Percentiles rank a stretch among this genome's conserved stretches.
phyloP scores from a whole-genome alignment of 2,329 filamentous ascomycete genomes.

The Fusarium denticulatum region DNA sequence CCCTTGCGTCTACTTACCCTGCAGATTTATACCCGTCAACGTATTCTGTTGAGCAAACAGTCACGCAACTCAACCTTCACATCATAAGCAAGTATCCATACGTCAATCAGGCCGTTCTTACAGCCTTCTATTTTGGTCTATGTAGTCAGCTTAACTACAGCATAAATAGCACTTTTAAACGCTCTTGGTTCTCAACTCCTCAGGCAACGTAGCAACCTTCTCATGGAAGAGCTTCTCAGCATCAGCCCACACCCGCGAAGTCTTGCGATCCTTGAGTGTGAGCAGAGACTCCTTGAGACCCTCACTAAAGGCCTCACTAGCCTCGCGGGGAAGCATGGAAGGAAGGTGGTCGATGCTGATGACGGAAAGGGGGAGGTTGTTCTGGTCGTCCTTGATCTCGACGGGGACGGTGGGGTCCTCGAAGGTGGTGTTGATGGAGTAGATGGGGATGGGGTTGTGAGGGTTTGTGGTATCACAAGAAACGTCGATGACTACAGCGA shows the following conservation, averaged over 20 bases:
- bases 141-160: constrained; percentile 8
- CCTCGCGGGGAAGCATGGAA: constrained; percentile 84
- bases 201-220: constrained; percentile 66
- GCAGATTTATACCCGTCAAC: neutral
- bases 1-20: neutral
- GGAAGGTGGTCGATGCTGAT: constrained; percentile 91
- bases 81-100: neutral
- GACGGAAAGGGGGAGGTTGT: constrained; percentile 72
- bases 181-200: constrained; percentile 38
- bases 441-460: constrained; percentile 79
- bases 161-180: constrained; percentile 25
- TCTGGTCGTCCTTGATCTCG: constrained; percentile 61
- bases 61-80: neutral
- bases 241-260: constrained; percentile 81
- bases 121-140: constrained; percentile 31
- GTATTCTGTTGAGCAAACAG: neutral
- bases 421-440: constrained; percentile 86
- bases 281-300: constrained; percentile 82
- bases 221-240: constrained; percentile 87
- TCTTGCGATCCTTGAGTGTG: constrained; percentile 78
- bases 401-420: constrained; percentile 86
- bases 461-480: constrained; percentile 79
- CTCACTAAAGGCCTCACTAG: constrained; percentile 84
- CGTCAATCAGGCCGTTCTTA: neutral
- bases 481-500: constrained; percentile 85